Evolutionary conservation across 257 asterid species (phyloP), one percentile per base, ranked within the genome.

Genomic region (Henckelia pumila): DNA sequence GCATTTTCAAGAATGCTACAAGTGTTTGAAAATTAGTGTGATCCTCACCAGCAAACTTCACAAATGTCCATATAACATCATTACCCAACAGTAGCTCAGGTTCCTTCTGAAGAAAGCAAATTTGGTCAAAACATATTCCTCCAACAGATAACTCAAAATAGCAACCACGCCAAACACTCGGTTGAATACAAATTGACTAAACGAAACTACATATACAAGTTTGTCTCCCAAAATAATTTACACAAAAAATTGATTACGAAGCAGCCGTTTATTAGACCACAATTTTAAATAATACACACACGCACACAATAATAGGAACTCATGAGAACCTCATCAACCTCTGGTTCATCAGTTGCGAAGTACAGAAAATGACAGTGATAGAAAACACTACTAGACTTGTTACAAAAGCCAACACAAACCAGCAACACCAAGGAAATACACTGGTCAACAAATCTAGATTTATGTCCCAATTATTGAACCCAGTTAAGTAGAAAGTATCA

Each of bases 11-110:
- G 80, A 94, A 94, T 77, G 97, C 99, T 75, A 91, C 97, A 20
- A 94, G 89, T 8, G 99, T 94, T 30, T 85, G 91, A 73, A 80
- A 84, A 76, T 87, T 94, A 65, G 95, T 91, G 75, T 94, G 99
- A 59, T 88, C 95, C 85, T 94, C 97, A 33, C 99, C 97, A 62
- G 97, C 85, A 75, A 94, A 90, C 87, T 89, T 91, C 82, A 91
- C 96, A 74, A 94, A 94, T 22, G 96, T 91, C 99, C 99, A 94
- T 71, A 94, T 71, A 64, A 85, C 95, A 79, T 94, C 97, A 81
- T 94, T 91, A 64, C 96, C 92, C 49, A 88, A 78, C 78, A 91
- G 81, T 77, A 88, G 83, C 80, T 91, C 97, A 32, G 96, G 99
- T 78, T 84, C 96, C 76, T 83, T 86, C 99, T 94, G 84, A 69